A percentile compares a stretch with the other conserved stretches of the same genome.
Evolutionary conservation across 805 yeast genomes (phyloP).

Genomic region (Spathaspora sp.): DNA sequence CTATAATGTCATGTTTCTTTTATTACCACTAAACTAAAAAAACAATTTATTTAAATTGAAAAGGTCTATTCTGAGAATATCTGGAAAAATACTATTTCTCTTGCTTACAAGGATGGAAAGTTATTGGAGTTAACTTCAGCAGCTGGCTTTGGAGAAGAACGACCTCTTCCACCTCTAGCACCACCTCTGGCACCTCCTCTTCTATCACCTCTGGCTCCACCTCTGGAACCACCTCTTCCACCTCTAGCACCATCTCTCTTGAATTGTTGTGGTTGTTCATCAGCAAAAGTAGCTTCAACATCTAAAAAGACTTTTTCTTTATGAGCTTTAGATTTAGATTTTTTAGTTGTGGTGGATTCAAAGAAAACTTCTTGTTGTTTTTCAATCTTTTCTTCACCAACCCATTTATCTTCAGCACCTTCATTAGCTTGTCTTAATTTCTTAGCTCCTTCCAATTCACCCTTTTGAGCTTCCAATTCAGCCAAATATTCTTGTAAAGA

Average conservation of each 20-base stretch:
- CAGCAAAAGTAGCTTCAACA: constrained; percentile 68
- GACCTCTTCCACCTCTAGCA: constrained; percentile 45
- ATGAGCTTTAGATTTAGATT: constrained; percentile 63
- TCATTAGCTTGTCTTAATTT: constrained; percentile 51
- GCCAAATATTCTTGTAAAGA: constrained; percentile 86
- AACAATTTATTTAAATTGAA: not conserved
- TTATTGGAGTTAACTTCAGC: constrained; percentile 52
- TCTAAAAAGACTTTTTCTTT: constrained; percentile 82
- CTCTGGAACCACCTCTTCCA: constrained; percentile 21
- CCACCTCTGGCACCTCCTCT: constrained; percentile 37
- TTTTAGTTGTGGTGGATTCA: constrained; percentile 62
- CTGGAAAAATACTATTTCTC: not conserved
- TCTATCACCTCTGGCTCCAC: constrained; percentile 21
- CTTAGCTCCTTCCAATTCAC: constrained; percentile 33
- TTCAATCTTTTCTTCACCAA: constrained; percentile 53
- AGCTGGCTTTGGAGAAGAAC: constrained; percentile 10
- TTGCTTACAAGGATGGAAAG: constrained; percentile 62
- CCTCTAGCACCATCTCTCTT: constrained; percentile 32
- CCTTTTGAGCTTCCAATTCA: constrained; percentile 50
- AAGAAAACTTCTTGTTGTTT: constrained; percentile 62
- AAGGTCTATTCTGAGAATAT: not conserved
- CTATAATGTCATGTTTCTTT: not conserved
- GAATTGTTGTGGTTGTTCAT: constrained; percentile 41
- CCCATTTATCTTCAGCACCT: constrained; percentile 52
- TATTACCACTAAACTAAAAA: not conserved